These are phyloP conservation scores for Trametes maxima DNA, from an alignment of 768 basidiomycete genomes.

Conservation along the genomic window DNA sequence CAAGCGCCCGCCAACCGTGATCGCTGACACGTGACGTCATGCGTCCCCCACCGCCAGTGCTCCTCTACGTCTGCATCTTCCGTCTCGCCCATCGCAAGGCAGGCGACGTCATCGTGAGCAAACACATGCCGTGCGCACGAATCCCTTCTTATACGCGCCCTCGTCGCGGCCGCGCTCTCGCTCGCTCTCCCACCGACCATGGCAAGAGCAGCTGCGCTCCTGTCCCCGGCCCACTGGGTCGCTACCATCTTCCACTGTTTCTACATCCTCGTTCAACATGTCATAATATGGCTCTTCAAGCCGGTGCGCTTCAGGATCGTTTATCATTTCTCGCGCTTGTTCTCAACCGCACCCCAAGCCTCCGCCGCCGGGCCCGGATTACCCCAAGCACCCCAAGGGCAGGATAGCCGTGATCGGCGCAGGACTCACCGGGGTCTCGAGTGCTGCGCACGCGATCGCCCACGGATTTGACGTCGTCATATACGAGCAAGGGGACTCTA, in stretches of 20 bases:
- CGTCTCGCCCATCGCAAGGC: neutral
- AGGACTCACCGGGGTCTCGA: constrained; percentile 55
- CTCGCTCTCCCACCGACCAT: neutral
- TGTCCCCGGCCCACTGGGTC: constrained; percentile 18
- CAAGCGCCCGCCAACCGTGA: too few species aligned
- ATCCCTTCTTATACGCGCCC: neutral
- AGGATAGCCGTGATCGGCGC: constrained; percentile 54
- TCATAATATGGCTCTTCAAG: constrained; percentile 46
- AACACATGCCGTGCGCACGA: neutral
- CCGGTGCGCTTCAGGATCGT: constrained; percentile 28
- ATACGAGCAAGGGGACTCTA: constrained; percentile 39
- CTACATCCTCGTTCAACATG: constrained; percentile 40
- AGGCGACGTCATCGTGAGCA: neutral
- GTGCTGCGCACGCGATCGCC: constrained; percentile 51
- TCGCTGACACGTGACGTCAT: neutral
- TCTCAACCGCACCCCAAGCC: neutral
- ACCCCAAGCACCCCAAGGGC: constrained; percentile 30
- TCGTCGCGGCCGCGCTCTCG: neutral
- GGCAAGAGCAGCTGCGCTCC: neutral
- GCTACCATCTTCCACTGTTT: constrained; percentile 24
- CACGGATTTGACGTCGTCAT: constrained; percentile 58
- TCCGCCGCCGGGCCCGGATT: constrained; percentile 26
- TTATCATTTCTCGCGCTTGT: too few species aligned
- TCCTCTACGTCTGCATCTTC: too few species aligned
- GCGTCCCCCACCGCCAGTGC: neutral